phyloP scores from a whole-genome alignment of 768 basidiomycete species.

The Paxillus rubicundulus region DNA sequence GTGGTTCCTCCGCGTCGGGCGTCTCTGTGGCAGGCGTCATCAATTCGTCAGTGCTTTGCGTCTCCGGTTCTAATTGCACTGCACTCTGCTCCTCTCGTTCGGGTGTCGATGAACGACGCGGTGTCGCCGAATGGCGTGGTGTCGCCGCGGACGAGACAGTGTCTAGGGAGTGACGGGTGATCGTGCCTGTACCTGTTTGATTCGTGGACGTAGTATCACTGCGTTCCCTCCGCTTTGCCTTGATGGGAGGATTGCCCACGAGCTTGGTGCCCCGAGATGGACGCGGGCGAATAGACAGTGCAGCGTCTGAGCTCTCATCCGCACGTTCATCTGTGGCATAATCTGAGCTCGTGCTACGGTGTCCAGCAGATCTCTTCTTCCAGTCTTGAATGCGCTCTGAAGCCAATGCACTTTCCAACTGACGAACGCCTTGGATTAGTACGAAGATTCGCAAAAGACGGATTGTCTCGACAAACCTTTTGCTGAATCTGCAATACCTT shows the following conservation, averaged over 20 bases:
- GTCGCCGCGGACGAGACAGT: constrained; percentile 22
- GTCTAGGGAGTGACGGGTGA: constrained; percentile 25
- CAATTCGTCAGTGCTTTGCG: constrained; percentile 17
- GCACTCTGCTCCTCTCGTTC: constrained; percentile 34
- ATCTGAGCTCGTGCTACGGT: constrained; percentile 23
- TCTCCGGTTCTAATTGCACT: constrained; percentile 41
- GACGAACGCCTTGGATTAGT: constrained; percentile 8
- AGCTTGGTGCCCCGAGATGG: constrained; percentile 37
- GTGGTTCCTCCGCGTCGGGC: constrained; percentile 6
- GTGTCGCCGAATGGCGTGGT: constrained; percentile 27
- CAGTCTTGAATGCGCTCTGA: constrained; percentile 46
- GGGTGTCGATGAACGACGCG: constrained; percentile 26
- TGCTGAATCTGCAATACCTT: constrained; percentile 89
- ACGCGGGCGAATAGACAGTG: constrained; percentile 40
- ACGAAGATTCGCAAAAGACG: background rate
- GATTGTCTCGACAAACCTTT: constrained; percentile 59
- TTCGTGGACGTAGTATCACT: constrained; percentile 67
- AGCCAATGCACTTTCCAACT: constrained; percentile 77
- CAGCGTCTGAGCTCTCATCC: constrained; percentile 51
- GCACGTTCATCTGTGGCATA: constrained; percentile 49
- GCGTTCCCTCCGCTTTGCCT: constrained; percentile 46
- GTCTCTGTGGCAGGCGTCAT: constrained; percentile 33
- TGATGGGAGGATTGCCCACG: constrained; percentile 28
- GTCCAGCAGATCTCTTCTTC: constrained; percentile 28
- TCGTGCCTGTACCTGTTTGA: constrained; percentile 40